These are phyloP conservation scores for Colletotrichum sp. DNA, from an alignment of 2,329 filamentous ascomycete genomes.

Conservation along the genomic window DNA sequence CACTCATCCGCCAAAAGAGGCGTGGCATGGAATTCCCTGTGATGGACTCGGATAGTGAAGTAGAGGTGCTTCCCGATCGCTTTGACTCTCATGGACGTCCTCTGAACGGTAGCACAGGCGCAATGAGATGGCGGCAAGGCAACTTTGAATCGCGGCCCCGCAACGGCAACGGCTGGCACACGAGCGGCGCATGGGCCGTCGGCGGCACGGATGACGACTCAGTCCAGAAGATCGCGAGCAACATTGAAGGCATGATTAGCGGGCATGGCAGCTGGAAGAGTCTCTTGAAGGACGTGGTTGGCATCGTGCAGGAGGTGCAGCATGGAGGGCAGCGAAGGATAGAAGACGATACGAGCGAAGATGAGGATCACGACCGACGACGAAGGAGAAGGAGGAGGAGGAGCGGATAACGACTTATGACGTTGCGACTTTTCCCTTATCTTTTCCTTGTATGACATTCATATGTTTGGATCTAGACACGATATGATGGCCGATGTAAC, in stretches of 20 bases:
- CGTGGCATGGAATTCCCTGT: constrained; percentile 21
- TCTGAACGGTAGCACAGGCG: constrained; percentile 31
- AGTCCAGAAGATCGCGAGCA: constrained; percentile 43
- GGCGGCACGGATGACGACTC: constrained; percentile 46
- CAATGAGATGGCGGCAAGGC: constrained; percentile 39
- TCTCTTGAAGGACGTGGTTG: constrained; percentile 34
- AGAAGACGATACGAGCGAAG: constrained; percentile 25
- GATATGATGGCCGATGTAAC: constrained; percentile 4
- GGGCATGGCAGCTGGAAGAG: constrained; percentile 35
- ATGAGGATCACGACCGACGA: constrained; percentile 13
- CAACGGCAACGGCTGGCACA: constrained; percentile 36
- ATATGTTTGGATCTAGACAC: not conserved
- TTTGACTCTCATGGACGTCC: constrained; percentile 51
- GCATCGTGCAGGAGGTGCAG: constrained; percentile 17
- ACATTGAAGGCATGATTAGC: constrained; percentile 37
- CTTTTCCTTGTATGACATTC: not conserved
- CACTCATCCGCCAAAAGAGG: constrained; percentile 24
- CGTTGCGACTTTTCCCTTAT: not conserved
- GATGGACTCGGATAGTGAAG: constrained; percentile 36
- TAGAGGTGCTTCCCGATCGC: constrained; percentile 52
- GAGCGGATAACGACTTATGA: constrained; percentile 22
- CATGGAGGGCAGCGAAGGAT: constrained; percentile 6
- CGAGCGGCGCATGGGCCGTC: constrained; percentile 50
- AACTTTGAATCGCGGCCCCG: constrained; percentile 45
- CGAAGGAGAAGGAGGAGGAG: constrained; percentile 7